phyloP scores from a whole-genome alignment of 2,329 filamentous ascomycete species.

The Anthostomella pinea region DNA sequence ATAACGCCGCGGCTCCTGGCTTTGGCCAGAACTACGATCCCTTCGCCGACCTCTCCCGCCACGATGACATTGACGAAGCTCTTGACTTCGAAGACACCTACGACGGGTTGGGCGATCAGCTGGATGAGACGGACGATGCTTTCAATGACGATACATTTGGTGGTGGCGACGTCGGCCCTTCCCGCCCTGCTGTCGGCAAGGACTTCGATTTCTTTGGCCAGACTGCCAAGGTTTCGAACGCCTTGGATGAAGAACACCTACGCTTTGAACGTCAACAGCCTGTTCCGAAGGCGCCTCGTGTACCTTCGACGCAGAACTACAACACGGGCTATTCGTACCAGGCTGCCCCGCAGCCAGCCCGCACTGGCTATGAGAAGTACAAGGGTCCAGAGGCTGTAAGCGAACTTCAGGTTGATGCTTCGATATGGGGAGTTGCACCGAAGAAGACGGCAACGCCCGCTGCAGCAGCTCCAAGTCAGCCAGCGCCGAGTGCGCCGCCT shows the following conservation, averaged over 20 bases:
- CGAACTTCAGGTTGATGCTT: constrained; percentile 88
- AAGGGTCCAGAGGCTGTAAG: constrained; percentile 79
- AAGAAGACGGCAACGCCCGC: constrained; percentile 48
- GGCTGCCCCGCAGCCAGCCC: constrained; percentile 56
- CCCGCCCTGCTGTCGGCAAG: constrained; percentile 64
- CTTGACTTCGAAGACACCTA: constrained; percentile 95
- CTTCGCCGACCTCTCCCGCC: constrained; percentile 75
- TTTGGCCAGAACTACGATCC: constrained; percentile 84
- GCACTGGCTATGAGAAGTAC: constrained; percentile 90
- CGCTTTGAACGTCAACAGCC: constrained; percentile 76
- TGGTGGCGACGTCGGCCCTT: constrained; percentile 42
- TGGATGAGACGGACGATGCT: constrained; percentile 87
- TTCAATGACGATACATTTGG: constrained; percentile 97
- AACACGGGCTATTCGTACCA: constrained; percentile 35
- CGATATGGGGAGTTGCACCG: constrained; percentile 81
- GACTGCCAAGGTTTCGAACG: constrained; percentile 81
- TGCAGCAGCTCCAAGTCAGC: constrained; percentile 14
- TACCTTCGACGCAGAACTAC: constrained; percentile 31
- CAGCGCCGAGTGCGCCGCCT: constrained; percentile 24
- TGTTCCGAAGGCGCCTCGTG: constrained; percentile 43
- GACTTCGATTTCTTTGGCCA: constrained; percentile 97
- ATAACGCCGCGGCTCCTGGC: constrained; percentile 68
- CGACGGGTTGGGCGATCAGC: constrained; percentile 85
- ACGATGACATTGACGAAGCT: constrained; percentile 53
- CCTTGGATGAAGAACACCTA: constrained; percentile 86